A percentile compares a stretch with the other conserved stretches of the same genome.
These are phyloP conservation scores for Cercospora sp. DNA, from an alignment of 2,329 filamentous ascomycete genomes.

Conservation along the genomic window DNA sequence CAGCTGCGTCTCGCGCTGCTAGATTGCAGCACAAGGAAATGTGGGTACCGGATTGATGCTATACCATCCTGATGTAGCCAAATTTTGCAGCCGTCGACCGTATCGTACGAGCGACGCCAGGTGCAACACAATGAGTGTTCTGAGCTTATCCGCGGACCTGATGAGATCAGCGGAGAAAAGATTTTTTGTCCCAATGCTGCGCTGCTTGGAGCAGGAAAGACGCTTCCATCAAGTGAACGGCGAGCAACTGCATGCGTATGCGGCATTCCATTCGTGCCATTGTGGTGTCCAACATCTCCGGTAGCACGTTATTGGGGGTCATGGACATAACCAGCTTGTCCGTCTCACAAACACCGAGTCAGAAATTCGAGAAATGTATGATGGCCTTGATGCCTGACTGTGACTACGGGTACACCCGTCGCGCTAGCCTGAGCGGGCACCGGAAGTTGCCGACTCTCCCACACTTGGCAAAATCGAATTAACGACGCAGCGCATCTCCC, in stretches of 20 bases:
- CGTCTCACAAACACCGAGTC: neutral
- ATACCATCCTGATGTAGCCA: neutral
- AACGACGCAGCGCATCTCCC: constrained; percentile 6
- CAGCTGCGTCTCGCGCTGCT: neutral
- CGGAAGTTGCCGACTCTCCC: constrained; percentile 7
- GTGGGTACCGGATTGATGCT: neutral
- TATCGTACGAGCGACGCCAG: neutral
- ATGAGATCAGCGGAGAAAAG: neutral
- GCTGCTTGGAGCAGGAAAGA: neutral
- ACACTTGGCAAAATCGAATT: constrained; percentile 10
- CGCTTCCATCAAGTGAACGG: neutral
- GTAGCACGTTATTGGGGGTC: neutral
- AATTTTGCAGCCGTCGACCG: neutral
- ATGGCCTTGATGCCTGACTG: neutral
- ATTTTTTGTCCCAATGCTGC: neutral
- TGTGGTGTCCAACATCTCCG: neutral
- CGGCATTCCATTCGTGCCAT: neutral
- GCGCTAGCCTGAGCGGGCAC: neutral
- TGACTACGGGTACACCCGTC: neutral
- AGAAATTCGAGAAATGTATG: neutral
- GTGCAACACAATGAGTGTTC: neutral
- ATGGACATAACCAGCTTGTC: neutral
- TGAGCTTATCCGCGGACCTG: neutral
- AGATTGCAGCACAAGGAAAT: neutral
- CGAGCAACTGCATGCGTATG: neutral